phyloP scores from a whole-genome alignment of 2,329 filamentous ascomycete species.

The Xylaria sp. region DNA sequence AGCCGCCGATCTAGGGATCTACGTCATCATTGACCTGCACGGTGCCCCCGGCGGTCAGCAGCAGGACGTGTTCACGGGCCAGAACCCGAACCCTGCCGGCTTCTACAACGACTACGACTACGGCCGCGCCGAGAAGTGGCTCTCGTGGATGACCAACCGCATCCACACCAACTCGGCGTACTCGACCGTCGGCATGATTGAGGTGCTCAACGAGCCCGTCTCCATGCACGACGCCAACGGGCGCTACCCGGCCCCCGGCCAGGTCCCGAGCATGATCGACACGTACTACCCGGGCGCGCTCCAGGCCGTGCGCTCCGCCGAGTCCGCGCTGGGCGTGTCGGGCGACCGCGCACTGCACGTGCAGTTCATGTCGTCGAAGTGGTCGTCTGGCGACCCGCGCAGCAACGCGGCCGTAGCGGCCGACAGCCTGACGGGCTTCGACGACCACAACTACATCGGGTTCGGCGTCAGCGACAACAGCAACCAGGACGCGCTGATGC shows the following conservation, averaged over 20 bases:
- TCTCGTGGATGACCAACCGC: constrained; percentile 65
- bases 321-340: constrained; percentile 57
- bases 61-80: constrained; percentile 43
- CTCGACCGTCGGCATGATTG: constrained; percentile 68
- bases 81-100: constrained; percentile 52
- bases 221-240: constrained; percentile 50
- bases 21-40: constrained; percentile 48
- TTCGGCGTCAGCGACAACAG: constrained; percentile 47
- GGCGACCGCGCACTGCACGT: constrained; percentile 62
- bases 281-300: constrained; percentile 61
- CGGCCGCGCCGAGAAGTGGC: constrained; percentile 64
- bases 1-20: constrained; percentile 50
- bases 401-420: constrained; percentile 57
- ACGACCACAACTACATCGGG: constrained; percentile 69
- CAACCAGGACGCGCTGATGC: constrained; percentile 38
- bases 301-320: constrained; percentile 60
- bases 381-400: constrained; percentile 64
- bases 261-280: constrained; percentile 49
- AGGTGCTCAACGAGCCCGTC: constrained; percentile 68
- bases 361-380: constrained; percentile 60
- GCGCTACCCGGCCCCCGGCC: constrained; percentile 42
- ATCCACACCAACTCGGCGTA: constrained; percentile 62
- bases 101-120: constrained; percentile 70
- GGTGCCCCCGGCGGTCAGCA: constrained; percentile 44
- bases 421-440: constrained; percentile 61